Evolutionary conservation across 805 yeast genomes (phyloP).

Genomic region (Candida koratica): DNA sequence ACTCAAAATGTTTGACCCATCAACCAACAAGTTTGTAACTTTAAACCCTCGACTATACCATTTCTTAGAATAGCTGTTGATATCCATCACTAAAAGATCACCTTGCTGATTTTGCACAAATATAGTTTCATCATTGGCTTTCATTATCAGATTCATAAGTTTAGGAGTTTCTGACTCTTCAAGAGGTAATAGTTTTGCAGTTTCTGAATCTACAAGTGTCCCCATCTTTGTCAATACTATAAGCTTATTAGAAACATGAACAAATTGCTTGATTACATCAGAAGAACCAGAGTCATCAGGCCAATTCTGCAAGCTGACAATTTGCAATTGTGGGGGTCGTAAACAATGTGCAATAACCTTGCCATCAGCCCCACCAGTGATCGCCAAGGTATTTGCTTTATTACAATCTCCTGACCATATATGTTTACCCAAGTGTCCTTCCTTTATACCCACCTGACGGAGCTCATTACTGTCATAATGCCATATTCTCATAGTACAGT

Average conservation of each 20-base stretch:
- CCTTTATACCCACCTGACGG: slow-evolving; percentile 42
- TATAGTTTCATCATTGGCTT: slow-evolving; percentile 32
- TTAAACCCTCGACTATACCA: slow-evolving; percentile 28
- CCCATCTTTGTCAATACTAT: slow-evolving; percentile 61
- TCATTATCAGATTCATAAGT: slow-evolving; percentile 39
- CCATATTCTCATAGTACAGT: slow-evolving; percentile 84
- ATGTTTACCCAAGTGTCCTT: slow-evolving; percentile 80
- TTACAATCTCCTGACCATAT: slow-evolving; percentile 75
- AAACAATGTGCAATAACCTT: slow-evolving; percentile 63
- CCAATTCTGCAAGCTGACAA: slow-evolving; percentile 26
- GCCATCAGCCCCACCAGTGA: slow-evolving; percentile 95
- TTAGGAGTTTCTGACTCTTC: slow-evolving; percentile 18
- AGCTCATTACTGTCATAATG: slow-evolving; percentile 34
- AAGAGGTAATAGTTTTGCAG: slow-evolving; percentile 34
- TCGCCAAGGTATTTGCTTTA: slow-evolving; percentile 44
- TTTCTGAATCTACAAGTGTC: not conserved
- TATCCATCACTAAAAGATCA: slow-evolving; percentile 37
- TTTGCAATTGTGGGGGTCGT: slow-evolving; percentile 11
- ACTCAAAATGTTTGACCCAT: slow-evolving; percentile 33
- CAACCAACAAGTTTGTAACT: slow-evolving; percentile 47
- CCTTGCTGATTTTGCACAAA: slow-evolving; percentile 34
- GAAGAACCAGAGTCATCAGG: slow-evolving; percentile 27
- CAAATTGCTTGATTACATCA: slow-evolving; percentile 62
- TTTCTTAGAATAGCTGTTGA: slow-evolving; percentile 10
- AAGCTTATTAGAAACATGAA: slow-evolving; percentile 42